Evolutionary conservation across 2,329 filamentous ascomycete species (phyloP), one percentile per base, ranked within the genome.

Genomic region (Trichoderma atrobrunneum): DNA sequence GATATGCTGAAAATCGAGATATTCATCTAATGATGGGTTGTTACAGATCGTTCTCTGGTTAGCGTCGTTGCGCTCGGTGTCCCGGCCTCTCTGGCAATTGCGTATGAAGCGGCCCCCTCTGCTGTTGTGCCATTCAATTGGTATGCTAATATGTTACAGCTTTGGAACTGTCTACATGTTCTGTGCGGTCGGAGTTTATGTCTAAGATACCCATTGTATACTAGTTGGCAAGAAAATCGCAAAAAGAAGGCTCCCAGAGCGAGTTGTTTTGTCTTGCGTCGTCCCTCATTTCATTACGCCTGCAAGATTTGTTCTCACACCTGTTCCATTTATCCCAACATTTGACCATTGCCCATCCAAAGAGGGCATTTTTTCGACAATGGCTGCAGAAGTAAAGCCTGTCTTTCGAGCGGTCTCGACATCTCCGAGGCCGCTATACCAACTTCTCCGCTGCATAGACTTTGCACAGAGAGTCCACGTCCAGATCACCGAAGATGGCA

Each of bases 121-220:
- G 10, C 16, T 32, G 6, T 39, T 36, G 62, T 67, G 34, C 21
- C 26, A 39, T n/a, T 10, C 18, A 64, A 21, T 63, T 73, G 56
- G 73, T 16, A 48, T 57, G 68, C 80, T 80, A 69, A 77, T 30
- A 14, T 34, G 2, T n/a, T 24, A 12, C 79, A 98, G 95, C 65
- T 93, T 97, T 82, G 96, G 96, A 77, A 92, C 95, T 65, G 94
- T 99, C 60, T 98, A 96, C 85, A 97, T 98, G 92, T 98, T 99
- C 84, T 99, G 96, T 84, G 96, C 95, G 73, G 96, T 96, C 81
- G 96, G 96, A 81, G 96, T 99, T 80, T 98, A 99, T 90, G 94
- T 99, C 82, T 99, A 89, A 86, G 81, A 89, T 84, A 85, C 83
- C 84, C 78, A 82, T 74, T 80, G 75, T 83, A 83, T 79, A 79